Conservation (phyloP, 768 basidiomycete species). For the Hericium rajendrae region DNA sequence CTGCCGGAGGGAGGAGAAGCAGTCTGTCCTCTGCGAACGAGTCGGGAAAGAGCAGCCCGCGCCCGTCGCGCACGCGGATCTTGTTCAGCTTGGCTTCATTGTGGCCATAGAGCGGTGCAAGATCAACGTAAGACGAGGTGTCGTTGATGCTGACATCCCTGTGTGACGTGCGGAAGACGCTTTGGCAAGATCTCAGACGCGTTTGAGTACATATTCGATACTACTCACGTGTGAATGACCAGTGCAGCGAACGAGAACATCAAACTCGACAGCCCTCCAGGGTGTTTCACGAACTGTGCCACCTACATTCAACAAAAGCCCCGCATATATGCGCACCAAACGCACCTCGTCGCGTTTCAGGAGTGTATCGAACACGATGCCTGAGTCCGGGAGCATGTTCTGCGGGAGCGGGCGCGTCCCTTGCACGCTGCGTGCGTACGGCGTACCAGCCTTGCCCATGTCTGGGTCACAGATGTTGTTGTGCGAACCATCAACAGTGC, state of each 20-base stretch:
- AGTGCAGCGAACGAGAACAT: constrained; percentile 81
- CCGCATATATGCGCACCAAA: background rate
- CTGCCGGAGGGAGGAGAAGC: constrained; percentile 69
- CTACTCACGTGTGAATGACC: constrained; percentile 61
- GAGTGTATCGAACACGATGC: constrained; percentile 72
- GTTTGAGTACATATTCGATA: no score
- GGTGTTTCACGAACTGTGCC: constrained; percentile 60
- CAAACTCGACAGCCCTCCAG: constrained; percentile 66
- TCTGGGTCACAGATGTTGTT: constrained; percentile 67
- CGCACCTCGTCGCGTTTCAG: constrained; percentile 60
- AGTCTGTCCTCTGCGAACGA: constrained; percentile 73
- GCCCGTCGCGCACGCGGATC: constrained; percentile 49
- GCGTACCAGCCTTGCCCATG: constrained; percentile 68
- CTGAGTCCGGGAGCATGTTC: constrained; percentile 69
- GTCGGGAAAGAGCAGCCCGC: constrained; percentile 59
- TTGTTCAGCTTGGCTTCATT: constrained; percentile 46
- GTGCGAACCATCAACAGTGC: constrained; percentile 65
- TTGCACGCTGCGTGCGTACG: constrained; percentile 80
- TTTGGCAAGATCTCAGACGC: constrained; percentile 19
- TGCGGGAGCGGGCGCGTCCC: constrained; percentile 53
- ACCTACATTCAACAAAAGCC: background rate
- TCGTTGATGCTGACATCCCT: constrained; percentile 60
- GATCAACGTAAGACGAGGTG: constrained; percentile 81
- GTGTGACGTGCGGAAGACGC: constrained; percentile 79
- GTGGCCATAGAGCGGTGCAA: constrained; percentile 76